Evolutionary conservation across 129 eudicot genomes (phyloP), one percentile per base, ranked within the genome.

Genomic region (Apium graveolens): DNA sequence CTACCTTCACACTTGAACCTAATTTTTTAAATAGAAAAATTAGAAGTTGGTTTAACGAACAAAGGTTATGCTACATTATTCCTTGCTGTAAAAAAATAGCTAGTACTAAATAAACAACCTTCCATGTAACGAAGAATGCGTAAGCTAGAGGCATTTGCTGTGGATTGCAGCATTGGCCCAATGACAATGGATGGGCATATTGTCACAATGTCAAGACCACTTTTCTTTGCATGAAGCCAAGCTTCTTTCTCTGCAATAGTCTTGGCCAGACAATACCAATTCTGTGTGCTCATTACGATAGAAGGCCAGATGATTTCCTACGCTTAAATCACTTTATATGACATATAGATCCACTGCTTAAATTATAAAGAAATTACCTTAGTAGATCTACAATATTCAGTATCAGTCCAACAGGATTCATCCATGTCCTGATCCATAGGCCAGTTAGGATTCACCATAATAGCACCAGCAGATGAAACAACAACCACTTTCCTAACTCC

Each of bases 101-200:
- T 9, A n/a, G 14, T 8, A 24, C 6, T 37, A 0, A 38, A 42
- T 44, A 38, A 68, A 34, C 7, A 12, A 82, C 90, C 90, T 86
- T 76, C 78, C 80, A 86, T 75, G 80, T 65, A 81, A 70, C 80
- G 77, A 49, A 86, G 75, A 38, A 84, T 81, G 27, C 55, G 74
- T 57, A 81, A 86, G 73, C 85, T 85, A 70, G 81, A 82, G 37
- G 86, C 70, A 70, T 78, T 87, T 17, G 83, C 0, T 55, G 81
- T 80, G 26, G 88, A 48, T 78, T 87, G 91, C 85, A 87, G 78
- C 88, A 83, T 85, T 43, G 89, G 89, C 31, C 89, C 89, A 16
- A 87, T 53, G 39, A 83, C 78, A 2, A 85, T 7, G 24, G 88
- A 70, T n/a, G 91, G 89, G 53, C 89, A 85, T 71, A 85, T 55